A percentile compares a stretch with the other conserved stretches of the same genome.
These are phyloP conservation scores for Boletus reticulatus DNA, from an alignment of 768 basidiomycete species.

Conservation along the genomic window DNA sequence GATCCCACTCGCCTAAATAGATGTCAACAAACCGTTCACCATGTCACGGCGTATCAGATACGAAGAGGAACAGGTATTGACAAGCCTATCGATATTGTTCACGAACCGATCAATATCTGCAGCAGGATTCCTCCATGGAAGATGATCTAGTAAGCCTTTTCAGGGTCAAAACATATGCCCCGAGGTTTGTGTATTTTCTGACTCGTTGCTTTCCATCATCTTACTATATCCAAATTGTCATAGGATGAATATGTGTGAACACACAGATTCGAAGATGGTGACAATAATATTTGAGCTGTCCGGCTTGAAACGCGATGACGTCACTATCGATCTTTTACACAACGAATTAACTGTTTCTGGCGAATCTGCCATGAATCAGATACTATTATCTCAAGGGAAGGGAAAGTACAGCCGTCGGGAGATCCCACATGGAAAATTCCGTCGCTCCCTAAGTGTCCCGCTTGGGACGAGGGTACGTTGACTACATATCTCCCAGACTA, in stretches of 20 bases:
- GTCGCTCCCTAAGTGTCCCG: background rate
- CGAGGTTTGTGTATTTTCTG: background rate
- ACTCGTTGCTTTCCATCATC: background rate
- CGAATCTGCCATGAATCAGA: background rate
- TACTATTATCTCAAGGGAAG: background rate
- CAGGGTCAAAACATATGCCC: background rate
- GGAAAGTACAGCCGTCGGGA: background rate
- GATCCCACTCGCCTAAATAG: no score
- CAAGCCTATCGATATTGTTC: no score
- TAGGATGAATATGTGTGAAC: background rate
- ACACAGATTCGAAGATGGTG: background rate
- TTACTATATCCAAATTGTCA: background rate
- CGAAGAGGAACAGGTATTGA: no score
- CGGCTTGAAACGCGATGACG: background rate
- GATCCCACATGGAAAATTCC: background rate
- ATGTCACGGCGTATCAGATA: no score
- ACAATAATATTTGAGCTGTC: background rate
- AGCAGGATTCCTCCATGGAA: no score
- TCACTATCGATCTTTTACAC: background rate
- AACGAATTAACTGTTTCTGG: background rate
- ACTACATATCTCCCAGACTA: fast-evolving
- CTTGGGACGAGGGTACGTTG: background rate
- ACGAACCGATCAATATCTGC: no score
- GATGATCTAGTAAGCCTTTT: no score
- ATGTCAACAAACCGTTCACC: no score